A percentile compares a stretch with the other conserved stretches of the same genome.
These are phyloP conservation scores for Penicillium frequentans DNA, from an alignment of 2,329 filamentous ascomycete genomes.

Conservation along the genomic window DNA sequence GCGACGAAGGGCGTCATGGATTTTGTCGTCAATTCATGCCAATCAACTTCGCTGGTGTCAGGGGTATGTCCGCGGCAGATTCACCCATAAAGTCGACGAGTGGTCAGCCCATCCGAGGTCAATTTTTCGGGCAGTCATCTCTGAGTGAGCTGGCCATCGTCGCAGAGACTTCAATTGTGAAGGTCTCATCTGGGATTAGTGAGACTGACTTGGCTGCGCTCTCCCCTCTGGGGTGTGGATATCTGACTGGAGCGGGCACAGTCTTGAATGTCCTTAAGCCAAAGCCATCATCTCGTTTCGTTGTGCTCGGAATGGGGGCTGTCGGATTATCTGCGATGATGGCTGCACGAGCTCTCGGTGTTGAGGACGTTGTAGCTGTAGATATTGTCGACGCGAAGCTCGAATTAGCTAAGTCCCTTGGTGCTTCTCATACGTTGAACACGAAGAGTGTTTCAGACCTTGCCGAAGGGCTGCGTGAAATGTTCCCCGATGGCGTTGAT, in stretches of 20 bases:
- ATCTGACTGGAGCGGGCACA: conserved; percentile 35
- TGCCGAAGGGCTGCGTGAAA: conserved; percentile 26
- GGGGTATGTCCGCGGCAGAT: background rate
- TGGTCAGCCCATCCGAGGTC: background rate
- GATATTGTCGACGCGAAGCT: conserved; percentile 47
- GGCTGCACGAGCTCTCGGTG: conserved; percentile 21
- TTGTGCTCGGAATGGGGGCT: conserved; percentile 32
- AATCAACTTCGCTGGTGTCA: conserved; percentile 19
- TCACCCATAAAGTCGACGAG: background rate
- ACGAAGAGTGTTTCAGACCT: conserved; percentile 29
- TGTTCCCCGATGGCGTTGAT: conserved; percentile 28
- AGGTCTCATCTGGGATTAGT: background rate
- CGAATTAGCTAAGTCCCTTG: conserved; percentile 44
- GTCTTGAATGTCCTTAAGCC: conserved; percentile 31
- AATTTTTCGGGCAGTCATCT: conserved; percentile 36
- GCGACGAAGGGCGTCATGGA: conserved; percentile 2
- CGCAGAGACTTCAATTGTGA: conserved; percentile 30
- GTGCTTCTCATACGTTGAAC: conserved; percentile 46
- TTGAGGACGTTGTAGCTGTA: conserved; percentile 43
- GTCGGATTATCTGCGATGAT: conserved; percentile 22
- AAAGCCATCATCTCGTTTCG: conserved; percentile 17
- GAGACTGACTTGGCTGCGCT: conserved; percentile 17
- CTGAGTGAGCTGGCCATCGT: conserved; percentile 34
- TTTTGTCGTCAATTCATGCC: conserved; percentile 1
- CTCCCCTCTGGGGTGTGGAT: conserved; percentile 31